Evolutionary conservation across 805 yeast species (phyloP).

Genomic region (Kregervanrija delftensis): DNA sequence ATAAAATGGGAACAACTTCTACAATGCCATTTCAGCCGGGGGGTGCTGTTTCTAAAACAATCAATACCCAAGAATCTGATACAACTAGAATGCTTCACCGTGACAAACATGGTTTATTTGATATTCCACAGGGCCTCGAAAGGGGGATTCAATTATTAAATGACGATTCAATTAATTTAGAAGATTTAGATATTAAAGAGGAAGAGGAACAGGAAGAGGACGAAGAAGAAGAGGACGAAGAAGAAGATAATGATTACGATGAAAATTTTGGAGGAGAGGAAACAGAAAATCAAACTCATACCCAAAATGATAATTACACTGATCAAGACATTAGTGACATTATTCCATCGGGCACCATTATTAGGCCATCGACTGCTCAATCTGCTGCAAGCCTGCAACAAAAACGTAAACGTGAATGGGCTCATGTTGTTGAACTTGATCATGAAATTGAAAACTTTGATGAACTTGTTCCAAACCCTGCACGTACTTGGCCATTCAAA

Average conservation of each 20-base stretch:
- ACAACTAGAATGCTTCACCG: slow-evolving; percentile 45
- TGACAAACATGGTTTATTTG: slow-evolving; percentile 71
- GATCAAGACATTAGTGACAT: slow-evolving; percentile 24
- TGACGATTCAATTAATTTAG: neutral
- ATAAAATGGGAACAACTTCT: slow-evolving; percentile 62
- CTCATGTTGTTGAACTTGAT: slow-evolving; percentile 86
- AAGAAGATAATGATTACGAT: slow-evolving; percentile 1
- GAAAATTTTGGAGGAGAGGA: neutral
- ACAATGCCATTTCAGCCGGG: slow-evolving; percentile 93
- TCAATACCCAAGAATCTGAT: slow-evolving; percentile 14
- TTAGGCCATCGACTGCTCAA: slow-evolving; percentile 18
- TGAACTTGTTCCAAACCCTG: slow-evolving; percentile 89
- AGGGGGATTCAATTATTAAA: slow-evolving; percentile 50
- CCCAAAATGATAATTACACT: neutral
- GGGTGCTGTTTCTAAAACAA: slow-evolving; percentile 34
- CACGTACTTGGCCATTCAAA: slow-evolving; percentile 91
- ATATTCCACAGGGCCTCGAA: slow-evolving; percentile 72
- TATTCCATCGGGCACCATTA: slow-evolving; percentile 21
- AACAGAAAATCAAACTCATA: slow-evolving; percentile 12
- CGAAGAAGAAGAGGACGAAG: slow-evolving; percentile 6
- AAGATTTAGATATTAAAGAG: slow-evolving; percentile 8
- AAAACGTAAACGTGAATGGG: slow-evolving; percentile 60
- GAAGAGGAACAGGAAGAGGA: slow-evolving; percentile 7
- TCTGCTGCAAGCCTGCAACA: slow-evolving; percentile 2
- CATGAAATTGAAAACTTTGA: slow-evolving; percentile 78